phyloP scores from a whole-genome alignment of 768 basidiomycete species.

The Favolaschia claudopus region DNA sequence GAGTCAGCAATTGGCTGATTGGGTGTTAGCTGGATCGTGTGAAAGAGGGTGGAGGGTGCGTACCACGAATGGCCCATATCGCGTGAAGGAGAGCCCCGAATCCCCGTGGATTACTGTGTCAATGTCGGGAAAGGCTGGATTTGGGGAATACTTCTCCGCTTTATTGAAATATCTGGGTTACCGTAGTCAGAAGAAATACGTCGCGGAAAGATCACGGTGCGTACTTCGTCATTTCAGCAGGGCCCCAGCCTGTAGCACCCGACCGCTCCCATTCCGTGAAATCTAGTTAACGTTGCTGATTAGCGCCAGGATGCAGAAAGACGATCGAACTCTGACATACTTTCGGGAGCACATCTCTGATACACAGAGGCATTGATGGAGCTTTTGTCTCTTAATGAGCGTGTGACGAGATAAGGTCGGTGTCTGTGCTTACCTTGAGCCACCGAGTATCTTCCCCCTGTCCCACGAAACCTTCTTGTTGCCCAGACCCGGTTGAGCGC shows the following conservation, averaged over 20 bases:
- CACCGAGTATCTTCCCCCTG: constrained; percentile 26
- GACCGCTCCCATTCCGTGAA: constrained; percentile 28
- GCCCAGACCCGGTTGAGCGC: constrained; percentile 9
- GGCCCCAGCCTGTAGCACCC: constrained; percentile 29
- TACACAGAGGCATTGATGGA: constrained; percentile 27
- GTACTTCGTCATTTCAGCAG: constrained; percentile 14
- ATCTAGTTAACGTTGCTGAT: constrained; percentile 1
- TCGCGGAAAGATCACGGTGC: not conserved
- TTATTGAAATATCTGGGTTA: constrained; percentile 27
- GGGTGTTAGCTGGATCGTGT: not conserved
- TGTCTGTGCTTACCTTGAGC: not conserved
- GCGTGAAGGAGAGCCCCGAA: not conserved
- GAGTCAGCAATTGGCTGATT: constrained; percentile 25
- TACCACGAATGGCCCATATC: constrained; percentile 16
- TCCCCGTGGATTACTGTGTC: constrained; percentile 15
- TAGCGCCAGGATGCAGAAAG: not conserved
- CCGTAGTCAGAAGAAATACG: not conserved
- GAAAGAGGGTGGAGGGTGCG: not conserved
- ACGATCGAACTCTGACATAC: not conserved
- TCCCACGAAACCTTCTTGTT: not conserved
- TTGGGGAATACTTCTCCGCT: constrained; percentile 19
- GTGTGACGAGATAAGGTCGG: not conserved
- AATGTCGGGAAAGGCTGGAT: constrained; percentile 11
- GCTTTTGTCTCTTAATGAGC: not conserved
- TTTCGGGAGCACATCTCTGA: constrained; percentile 26